Conservation (phyloP, 1,139 yeast species). For the Hansenula sp. region DNA sequence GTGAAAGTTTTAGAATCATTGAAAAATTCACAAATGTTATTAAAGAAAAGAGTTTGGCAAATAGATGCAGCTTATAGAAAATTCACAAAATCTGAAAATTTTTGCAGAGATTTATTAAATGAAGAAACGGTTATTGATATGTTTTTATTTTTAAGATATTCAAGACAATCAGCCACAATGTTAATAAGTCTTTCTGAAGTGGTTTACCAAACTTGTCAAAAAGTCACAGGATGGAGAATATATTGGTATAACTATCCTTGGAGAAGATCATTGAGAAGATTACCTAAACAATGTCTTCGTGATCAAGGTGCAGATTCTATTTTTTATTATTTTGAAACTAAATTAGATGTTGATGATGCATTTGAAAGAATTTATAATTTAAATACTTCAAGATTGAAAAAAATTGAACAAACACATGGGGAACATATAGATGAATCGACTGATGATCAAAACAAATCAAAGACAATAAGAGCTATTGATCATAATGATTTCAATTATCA, state of each 20-base stretch:
- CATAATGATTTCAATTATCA: slow-evolving; percentile 35
- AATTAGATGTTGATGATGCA: slow-evolving; percentile 43
- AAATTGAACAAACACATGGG: slow-evolving; percentile 4
- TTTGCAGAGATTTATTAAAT: slow-evolving; percentile 27
- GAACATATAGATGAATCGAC: slow-evolving; percentile 2
- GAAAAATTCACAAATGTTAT: slow-evolving; percentile 10
- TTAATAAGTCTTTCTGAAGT: slow-evolving; percentile 21
- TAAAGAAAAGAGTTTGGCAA: slow-evolving; percentile 24
- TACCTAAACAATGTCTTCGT: slow-evolving; percentile 37
- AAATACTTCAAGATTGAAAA: slow-evolving; percentile 33
- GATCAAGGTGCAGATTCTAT: slow-evolving; percentile 45
- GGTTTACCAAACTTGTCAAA: slow-evolving; percentile 15
- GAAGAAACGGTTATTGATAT: slow-evolving; percentile 30
- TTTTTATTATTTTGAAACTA: slow-evolving; percentile 36
- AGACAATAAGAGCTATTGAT: slow-evolving; percentile 30
- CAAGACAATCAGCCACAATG: slow-evolving; percentile 32
- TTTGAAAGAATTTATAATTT: slow-evolving; percentile 38
- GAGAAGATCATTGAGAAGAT: slow-evolving; percentile 33
- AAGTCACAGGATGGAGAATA: slow-evolving; percentile 27
- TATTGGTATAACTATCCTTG: slow-evolving; percentile 36
- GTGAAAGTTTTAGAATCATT: slow-evolving; percentile 8
- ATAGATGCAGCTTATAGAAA: slow-evolving; percentile 29
- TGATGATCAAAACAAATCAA: slow-evolving; percentile 3
- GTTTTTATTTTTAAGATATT: slow-evolving; percentile 31
- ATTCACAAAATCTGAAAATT: slow-evolving; percentile 29